Conservation (phyloP, 208 protist genomes). For the Trypanosoma rangeli region DNA sequence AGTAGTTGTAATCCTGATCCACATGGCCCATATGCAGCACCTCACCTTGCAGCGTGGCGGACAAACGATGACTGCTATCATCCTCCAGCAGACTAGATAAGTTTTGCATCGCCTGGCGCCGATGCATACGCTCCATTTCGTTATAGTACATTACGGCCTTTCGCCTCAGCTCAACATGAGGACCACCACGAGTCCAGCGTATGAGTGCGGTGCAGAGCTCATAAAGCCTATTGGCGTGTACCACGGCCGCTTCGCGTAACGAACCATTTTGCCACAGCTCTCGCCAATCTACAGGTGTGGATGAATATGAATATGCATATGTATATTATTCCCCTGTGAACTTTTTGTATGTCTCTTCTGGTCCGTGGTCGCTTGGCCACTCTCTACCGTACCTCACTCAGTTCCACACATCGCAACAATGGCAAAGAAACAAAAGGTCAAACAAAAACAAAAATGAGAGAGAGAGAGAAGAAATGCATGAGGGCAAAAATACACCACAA, state of each 20-base stretch:
- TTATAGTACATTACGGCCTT: slow-evolving; percentile 86
- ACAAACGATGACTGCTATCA: slow-evolving; percentile 52
- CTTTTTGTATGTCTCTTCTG: background rate
- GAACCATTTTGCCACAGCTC: slow-evolving; percentile 64
- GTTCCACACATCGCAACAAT: background rate
- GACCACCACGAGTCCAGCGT: slow-evolving; percentile 58
- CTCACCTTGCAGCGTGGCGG: slow-evolving; percentile 45
- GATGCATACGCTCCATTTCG: slow-evolving; percentile 87
- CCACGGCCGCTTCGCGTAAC: slow-evolving; percentile 85
- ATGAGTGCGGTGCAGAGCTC: slow-evolving; percentile 59
- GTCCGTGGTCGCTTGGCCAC: background rate
- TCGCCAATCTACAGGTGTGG: background rate
- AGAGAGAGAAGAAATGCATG: slow-evolving; percentile 13
- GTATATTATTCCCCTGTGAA: background rate
- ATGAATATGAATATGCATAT: background rate
- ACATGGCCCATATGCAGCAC: slow-evolving; percentile 54
- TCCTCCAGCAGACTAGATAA: slow-evolving; percentile 73
- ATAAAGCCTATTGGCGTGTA: slow-evolving; percentile 88
- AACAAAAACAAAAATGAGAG: slow-evolving; percentile 17
- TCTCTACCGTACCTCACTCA: background rate
- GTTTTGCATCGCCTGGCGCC: slow-evolving; percentile 80
- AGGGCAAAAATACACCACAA: background rate
- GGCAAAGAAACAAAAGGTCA: no score
- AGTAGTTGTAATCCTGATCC: slow-evolving; percentile 87
- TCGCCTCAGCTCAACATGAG: slow-evolving; percentile 71